Percentiles rank a stretch among this genome's conserved stretches.
Evolutionary conservation across 2,329 filamentous ascomycete species (phyloP).

Genomic region (Domatiomyces catenatus): DNA sequence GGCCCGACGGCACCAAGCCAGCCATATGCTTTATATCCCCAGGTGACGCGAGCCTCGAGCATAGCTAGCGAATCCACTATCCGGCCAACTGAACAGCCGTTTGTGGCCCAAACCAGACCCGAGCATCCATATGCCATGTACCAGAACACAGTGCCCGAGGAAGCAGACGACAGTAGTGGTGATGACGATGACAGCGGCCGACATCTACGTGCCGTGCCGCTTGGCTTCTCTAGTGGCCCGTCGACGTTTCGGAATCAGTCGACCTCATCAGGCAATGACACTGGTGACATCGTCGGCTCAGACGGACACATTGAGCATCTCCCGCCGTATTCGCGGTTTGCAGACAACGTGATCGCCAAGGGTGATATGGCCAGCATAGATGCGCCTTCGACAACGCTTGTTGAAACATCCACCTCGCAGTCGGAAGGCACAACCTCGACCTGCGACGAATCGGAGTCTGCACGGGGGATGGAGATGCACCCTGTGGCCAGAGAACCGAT

Average conservation of each 20-base stretch:
- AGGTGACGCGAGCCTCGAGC: constrained; percentile 47
- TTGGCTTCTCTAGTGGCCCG: constrained; percentile 60
- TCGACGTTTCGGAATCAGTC: constrained; percentile 51
- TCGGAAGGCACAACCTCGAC: constrained; percentile 5
- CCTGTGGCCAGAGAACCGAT: constrained; percentile 14
- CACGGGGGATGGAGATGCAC: constrained; percentile 6
- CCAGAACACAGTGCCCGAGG: constrained; percentile 51
- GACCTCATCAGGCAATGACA: constrained; percentile 62
- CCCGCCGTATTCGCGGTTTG: constrained; percentile 81
- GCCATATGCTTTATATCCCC: constrained; percentile 72
- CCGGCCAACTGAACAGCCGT: constrained; percentile 42
- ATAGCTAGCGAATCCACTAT: constrained; percentile 57
- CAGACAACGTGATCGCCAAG: constrained; percentile 56
- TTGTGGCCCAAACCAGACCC: constrained; percentile 46
- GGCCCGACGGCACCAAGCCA: constrained; percentile 62
- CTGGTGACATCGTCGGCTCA: constrained; percentile 72
- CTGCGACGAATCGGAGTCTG: neutral
- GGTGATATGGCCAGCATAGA: constrained; percentile 17
- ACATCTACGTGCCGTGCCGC: constrained; percentile 26
- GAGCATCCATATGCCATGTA: constrained; percentile 81
- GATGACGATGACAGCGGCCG: constrained; percentile 6
- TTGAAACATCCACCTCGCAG: neutral
- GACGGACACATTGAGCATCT: constrained; percentile 82
- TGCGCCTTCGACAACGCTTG: constrained; percentile 3
- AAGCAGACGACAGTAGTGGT: constrained; percentile 26